Evolutionary conservation across 2,329 filamentous ascomycete species (phyloP).

Genomic region (Colletotrichum sp.): DNA sequence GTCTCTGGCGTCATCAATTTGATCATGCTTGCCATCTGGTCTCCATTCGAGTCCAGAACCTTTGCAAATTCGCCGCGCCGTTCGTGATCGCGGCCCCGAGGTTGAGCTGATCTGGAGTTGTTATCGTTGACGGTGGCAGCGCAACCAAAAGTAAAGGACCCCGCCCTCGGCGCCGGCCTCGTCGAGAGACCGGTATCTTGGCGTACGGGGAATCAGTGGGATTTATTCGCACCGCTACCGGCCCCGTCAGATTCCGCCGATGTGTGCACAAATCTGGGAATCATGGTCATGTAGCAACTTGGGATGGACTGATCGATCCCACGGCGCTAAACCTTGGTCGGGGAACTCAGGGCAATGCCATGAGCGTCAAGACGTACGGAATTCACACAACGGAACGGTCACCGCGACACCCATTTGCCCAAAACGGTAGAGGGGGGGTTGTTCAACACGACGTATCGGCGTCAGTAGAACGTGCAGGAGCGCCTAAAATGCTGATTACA

Average conservation of each 20-base stretch:
- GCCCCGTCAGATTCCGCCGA: slow-evolving; percentile 6
- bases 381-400: neutral
- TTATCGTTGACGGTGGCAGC: neutral
- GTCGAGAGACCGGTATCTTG: neutral
- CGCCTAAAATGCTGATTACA: neutral
- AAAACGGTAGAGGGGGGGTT: neutral
- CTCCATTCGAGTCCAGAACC: neutral
- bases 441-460: neutral
- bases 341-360: neutral
- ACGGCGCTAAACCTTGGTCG: neutral
- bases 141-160: neutral
- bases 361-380: neutral
- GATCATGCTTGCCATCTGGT: slow-evolving; percentile 2
- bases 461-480: neutral
- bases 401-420: neutral
- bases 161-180: slow-evolving; percentile 15
- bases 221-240: neutral
- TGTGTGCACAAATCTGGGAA: neutral
- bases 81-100: neutral
- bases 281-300: neutral
- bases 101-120: neutral
- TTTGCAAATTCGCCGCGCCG: neutral
- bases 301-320: neutral
- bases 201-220: neutral
- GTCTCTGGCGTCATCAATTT: slow-evolving; percentile 11